phyloP scores from a whole-genome alignment of 2,329 filamentous ascomycete genomes.

The Sarocladium brachiariae region DNA sequence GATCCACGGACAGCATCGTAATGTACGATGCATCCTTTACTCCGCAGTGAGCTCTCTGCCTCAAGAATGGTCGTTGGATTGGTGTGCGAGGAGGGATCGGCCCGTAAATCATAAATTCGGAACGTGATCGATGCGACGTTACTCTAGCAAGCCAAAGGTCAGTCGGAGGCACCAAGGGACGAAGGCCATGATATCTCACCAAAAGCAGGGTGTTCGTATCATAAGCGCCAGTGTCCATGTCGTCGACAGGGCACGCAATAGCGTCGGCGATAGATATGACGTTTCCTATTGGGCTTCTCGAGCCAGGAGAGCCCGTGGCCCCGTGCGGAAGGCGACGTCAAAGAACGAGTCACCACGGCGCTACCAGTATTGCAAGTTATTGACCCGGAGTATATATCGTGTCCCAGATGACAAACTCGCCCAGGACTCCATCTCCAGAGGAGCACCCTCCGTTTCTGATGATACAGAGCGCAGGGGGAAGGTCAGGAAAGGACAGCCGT shows the following conservation, averaged over 20 bases:
- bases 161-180: slow-evolving; percentile 6
- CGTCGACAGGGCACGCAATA: slow-evolving; percentile 28
- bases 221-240: slow-evolving; percentile 58
- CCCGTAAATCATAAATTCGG: slow-evolving; percentile 46
- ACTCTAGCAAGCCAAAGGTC: slow-evolving; percentile 32
- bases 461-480: neutral
- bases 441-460: neutral
- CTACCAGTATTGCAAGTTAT: neutral
- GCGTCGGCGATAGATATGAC: neutral
- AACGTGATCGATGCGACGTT: slow-evolving; percentile 49
- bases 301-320: no score
- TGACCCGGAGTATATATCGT: neutral
- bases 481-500: no score
- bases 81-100: slow-evolving; percentile 34
- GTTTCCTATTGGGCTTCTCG: neutral
- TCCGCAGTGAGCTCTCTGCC: slow-evolving; percentile 43
- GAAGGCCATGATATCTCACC: slow-evolving; percentile 32
- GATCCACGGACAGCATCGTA: slow-evolving; percentile 43
- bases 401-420: neutral
- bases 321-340: no score
- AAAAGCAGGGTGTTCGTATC: slow-evolving; percentile 55
- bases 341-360: no score
- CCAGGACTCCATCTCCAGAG: slow-evolving; percentile 1
- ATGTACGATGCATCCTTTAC: slow-evolving; percentile 46
- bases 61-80: slow-evolving; percentile 42